Percentiles rank a stretch among this genome's conserved stretches.
Evolutionary conservation across 2,329 filamentous ascomycete genomes (phyloP).

Genomic region (Alternaria conjuncta): DNA sequence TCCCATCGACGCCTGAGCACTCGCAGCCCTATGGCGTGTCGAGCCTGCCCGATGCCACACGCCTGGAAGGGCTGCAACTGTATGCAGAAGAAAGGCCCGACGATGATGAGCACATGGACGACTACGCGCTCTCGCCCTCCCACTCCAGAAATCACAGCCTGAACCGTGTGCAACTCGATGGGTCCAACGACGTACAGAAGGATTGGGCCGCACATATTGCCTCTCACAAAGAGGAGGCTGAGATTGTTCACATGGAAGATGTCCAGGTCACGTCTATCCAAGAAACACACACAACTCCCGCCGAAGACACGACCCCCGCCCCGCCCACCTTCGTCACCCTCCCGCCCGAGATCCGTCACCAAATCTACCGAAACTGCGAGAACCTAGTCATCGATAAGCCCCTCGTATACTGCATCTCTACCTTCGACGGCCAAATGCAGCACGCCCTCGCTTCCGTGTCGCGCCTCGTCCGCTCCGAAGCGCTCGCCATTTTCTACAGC

Average conservation of each 20-base stretch:
- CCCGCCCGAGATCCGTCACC: conserved; percentile 46
- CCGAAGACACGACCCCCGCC: conserved; percentile 5
- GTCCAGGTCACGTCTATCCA: not conserved
- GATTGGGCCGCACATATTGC: conserved; percentile 29
- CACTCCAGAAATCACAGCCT: conserved; percentile 33
- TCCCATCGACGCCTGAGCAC: conserved; percentile 30
- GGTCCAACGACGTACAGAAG: conserved; percentile 21
- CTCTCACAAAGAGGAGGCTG: conserved; percentile 14
- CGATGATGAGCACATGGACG: conserved; percentile 39
- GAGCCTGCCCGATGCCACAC: conserved; percentile 28
- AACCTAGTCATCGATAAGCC: conserved; percentile 45
- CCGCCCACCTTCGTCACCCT: conserved; percentile 44
- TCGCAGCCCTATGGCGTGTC: conserved; percentile 22
- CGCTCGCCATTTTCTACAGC: conserved; percentile 49
- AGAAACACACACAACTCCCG: not conserved
- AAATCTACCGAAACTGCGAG: conserved; percentile 47
- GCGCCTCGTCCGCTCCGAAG: conserved; percentile 44
- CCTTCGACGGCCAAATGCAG: conserved; percentile 45
- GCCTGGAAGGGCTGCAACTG: conserved; percentile 26
- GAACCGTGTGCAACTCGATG: conserved; percentile 18
- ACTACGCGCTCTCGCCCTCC: conserved; percentile 35
- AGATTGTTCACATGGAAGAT: conserved; percentile 17
- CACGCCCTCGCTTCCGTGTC: conserved; percentile 47
- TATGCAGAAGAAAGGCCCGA: conserved; percentile 17
- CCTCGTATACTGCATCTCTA: conserved; percentile 51